These are phyloP conservation scores for Phlebopus sp. DNA, from an alignment of 1,284 basidiomycete species.

Conservation along the genomic window DNA sequence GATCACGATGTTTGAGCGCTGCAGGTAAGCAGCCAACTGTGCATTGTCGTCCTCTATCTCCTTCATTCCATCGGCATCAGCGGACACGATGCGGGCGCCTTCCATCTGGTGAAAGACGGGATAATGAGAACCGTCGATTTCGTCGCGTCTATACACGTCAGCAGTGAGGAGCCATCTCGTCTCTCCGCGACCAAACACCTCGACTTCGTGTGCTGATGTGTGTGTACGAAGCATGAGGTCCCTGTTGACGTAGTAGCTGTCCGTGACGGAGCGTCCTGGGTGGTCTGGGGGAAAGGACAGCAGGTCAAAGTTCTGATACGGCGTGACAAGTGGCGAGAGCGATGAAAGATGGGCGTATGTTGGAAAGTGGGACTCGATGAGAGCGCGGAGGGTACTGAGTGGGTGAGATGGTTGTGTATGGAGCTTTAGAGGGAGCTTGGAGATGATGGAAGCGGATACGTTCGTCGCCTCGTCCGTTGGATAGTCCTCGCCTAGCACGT, in stretches of 20 bases:
- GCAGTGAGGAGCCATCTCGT: conserved; percentile 90
- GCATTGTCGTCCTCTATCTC: conserved; percentile 67
- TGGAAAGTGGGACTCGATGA: conserved; percentile 84
- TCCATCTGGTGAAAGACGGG: conserved; percentile 99
- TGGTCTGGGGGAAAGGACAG: conserved; percentile 93
- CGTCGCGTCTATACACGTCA: conserved; percentile 98
- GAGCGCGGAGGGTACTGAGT: conserved; percentile 77
- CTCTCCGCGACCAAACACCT: conserved; percentile 77
- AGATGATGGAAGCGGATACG: conserved; percentile 80
- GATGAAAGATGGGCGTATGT: conserved; percentile 68
- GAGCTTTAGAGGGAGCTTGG: conserved; percentile 69
- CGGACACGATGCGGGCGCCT: conserved; percentile 80
- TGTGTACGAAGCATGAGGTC: conserved; percentile 93
- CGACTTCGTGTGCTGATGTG: conserved; percentile 96
- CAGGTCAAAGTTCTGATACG: conserved; percentile 94
- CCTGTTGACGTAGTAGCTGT: conserved; percentile 96
- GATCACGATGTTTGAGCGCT: conserved; percentile 74
- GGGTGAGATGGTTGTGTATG: conserved; percentile 83
- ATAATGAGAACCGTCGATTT: conserved; percentile 96
- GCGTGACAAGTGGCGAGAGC: conserved; percentile 85
- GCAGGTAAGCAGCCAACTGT: conserved; percentile 59
- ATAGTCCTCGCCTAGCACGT: conserved; percentile 59
- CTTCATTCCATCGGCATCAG: conserved; percentile 49
- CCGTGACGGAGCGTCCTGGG: conserved; percentile 85
- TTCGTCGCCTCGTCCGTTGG: conserved; percentile 81